These are phyloP conservation scores for Chlamydomonas incerta DNA, from an alignment of 139 green algal genomes.

Conservation along the genomic window DNA sequence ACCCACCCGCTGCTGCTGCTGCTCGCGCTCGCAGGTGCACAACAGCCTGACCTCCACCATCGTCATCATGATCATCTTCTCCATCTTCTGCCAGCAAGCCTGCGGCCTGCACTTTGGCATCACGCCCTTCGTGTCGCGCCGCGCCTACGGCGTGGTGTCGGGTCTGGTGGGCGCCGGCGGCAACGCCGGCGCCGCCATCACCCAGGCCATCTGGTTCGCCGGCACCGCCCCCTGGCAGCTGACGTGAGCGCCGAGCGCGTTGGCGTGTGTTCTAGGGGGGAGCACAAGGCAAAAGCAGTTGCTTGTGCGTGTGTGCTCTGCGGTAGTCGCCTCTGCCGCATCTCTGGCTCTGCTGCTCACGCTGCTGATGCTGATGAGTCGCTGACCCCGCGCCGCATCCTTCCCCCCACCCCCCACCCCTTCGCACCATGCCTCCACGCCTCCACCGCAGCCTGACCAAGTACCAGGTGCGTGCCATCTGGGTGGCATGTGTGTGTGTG, in stretches of 20 bases:
- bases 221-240: constrained; percentile 19
- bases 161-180: constrained; percentile 93
- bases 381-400: too few species aligned
- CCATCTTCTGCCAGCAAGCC: constrained; percentile 80
- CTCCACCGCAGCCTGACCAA: neutral
- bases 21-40: constrained; percentile 32
- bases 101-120: constrained; percentile 84
- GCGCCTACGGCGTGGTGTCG: constrained; percentile 86
- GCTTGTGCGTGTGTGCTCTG: too few species aligned
- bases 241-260: constrained; percentile 8
- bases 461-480: too few species aligned
- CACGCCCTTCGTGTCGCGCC: constrained; percentile 91
- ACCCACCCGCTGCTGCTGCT: too few species aligned
- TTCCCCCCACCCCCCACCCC: too few species aligned
- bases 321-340: too few species aligned
- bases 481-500: too few species aligned
- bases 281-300: too few species aligned
- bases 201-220: constrained; percentile 91
- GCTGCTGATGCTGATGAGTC: too few species aligned
- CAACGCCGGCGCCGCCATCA: constrained; percentile 89
- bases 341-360: too few species aligned
- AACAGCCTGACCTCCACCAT: constrained; percentile 80
- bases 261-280: too few species aligned
- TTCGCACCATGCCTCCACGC: neutral
- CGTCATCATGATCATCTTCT: constrained; percentile 87